These are phyloP conservation scores for Fusarium newnesense DNA, from an alignment of 2,329 filamentous ascomycete genomes.

Conservation along the genomic window DNA sequence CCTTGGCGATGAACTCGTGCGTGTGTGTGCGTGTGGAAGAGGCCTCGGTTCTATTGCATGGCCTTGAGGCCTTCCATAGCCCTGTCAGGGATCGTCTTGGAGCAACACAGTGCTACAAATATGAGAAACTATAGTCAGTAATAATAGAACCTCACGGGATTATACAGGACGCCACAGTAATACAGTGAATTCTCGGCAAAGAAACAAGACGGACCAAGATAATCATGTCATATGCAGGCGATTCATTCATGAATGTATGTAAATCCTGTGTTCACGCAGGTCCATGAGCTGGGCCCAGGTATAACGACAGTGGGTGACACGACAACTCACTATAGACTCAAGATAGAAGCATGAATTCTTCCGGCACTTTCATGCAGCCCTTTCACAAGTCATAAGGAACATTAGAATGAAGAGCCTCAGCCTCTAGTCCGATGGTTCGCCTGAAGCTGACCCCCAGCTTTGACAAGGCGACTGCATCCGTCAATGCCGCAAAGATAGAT, in stretches of 20 bases:
- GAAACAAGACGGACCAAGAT: not conserved
- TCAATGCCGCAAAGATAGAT: not conserved
- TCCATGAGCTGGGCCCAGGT: not conserved
- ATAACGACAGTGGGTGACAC: no score
- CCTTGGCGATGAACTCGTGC: not conserved
- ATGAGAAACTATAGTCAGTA: not conserved
- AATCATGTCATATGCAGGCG: not conserved
- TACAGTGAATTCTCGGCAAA: not conserved
- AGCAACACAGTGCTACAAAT: not conserved
- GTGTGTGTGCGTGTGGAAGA: not conserved
- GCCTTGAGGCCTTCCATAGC: constrained; percentile 18
- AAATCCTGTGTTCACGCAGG: not conserved
- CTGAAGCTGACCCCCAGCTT: not conserved
- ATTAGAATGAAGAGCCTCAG: not conserved
- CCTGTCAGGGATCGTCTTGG: not conserved
- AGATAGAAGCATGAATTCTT: not conserved
- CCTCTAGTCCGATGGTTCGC: not conserved
- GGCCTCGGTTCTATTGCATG: not conserved
- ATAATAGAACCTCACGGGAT: not conserved
- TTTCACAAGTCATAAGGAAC: not conserved
- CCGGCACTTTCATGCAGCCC: not conserved
- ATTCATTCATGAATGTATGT: not conserved
- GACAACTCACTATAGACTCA: not conserved
- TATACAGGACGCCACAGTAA: not conserved
- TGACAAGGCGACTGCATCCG: not conserved